These are phyloP conservation scores for Arthrobotrys entomopaga DNA, from an alignment of 2,329 filamentous ascomycete species.

Conservation along the genomic window DNA sequence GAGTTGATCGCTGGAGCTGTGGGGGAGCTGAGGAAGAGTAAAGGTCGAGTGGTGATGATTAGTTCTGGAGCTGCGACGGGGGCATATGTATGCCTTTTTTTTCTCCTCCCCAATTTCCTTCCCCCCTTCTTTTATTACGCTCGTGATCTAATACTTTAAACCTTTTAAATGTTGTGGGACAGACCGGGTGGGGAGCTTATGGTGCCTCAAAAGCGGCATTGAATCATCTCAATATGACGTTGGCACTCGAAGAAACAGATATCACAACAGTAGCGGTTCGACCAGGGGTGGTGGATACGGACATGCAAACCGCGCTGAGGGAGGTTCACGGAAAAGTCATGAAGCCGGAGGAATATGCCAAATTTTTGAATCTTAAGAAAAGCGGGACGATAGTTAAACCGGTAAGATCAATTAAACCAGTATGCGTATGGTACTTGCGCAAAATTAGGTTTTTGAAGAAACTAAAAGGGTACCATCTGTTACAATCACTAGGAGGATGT, in stretches of 20 bases:
- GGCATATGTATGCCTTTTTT: constrained; percentile 67
- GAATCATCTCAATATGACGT: constrained; percentile 79
- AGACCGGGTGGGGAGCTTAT: constrained; percentile 76
- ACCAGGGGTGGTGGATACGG: constrained; percentile 75
- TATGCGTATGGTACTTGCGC: not conserved
- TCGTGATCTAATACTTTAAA: too few relatives aligned
- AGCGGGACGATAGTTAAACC: constrained; percentile 73
- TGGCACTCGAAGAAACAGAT: constrained; percentile 80
- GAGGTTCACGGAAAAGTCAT: constrained; percentile 74
- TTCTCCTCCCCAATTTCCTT: not conserved
- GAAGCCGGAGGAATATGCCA: constrained; percentile 69
- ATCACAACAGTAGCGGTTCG: constrained; percentile 76
- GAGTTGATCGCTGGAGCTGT: constrained; percentile 80
- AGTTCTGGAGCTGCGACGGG: constrained; percentile 79
- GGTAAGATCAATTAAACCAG: too few relatives aligned
- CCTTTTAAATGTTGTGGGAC: not conserved
- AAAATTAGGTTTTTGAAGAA: too few relatives aligned
- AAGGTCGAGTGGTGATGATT: constrained; percentile 79
- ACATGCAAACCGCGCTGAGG: constrained; percentile 85
- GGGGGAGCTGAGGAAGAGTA: constrained; percentile 72
- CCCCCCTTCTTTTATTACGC: not conserved
- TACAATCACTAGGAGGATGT: constrained; percentile 40
- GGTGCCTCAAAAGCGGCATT: constrained; percentile 84
- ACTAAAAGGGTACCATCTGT: not conserved
- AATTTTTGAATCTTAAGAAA: constrained; percentile 76